Base-by-base conservation (phyloP, 768 basidiomycete species). In the Calocera cornea region DNA sequence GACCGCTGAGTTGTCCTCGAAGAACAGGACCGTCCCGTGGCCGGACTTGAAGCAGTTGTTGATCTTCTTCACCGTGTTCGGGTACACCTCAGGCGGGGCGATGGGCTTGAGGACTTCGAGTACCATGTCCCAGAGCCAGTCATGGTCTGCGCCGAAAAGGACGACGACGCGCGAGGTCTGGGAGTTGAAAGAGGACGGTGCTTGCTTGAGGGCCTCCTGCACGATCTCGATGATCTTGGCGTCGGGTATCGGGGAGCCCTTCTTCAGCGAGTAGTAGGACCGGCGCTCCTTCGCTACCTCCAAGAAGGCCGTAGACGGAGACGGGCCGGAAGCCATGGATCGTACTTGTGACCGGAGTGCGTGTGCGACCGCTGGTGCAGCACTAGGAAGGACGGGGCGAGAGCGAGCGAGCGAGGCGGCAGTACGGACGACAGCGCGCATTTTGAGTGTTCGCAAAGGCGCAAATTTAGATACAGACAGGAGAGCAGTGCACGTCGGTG, bases 21-120 rank as follows among this genome's bases (percentile, higher is more conserved):
- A 77, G 71, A 78, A 73, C 31, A 77, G 66, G 65, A 79, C 73
- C 27, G 78, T 77, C 31, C 78, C 78, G 67, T 75, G 72, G 5
- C 73, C 76, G 12, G 70, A 67, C 54, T 71, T 68, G 68, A 74
- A 76, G 11, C 69, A 66, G 67, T 70, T 69, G 47, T 76, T 68
- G 63, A 73, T 73, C 65, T 68, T 63, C 29, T 70, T 69, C 22
- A 70, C 66, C 8, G 68, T 60, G 1, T 68, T 47, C 22, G 50
- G 47, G 36, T 69, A 69, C 40, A 63, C 65, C 17, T 71, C 70
- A 27, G 54, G 54, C 5, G 70, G 66, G 16, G 71, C 60, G 50
- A 71, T 49, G 2, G 66, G 50, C 67, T 70, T 70, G 70, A 74
- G 69, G 64, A 67, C 33, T 11, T 33, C 64, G 22, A 68, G 65